Evolutionary conservation across 768 basidiomycete genomes (phyloP), one percentile per base, ranked within the genome.

Genomic region (Tricholoma furcatifolium): DNA sequence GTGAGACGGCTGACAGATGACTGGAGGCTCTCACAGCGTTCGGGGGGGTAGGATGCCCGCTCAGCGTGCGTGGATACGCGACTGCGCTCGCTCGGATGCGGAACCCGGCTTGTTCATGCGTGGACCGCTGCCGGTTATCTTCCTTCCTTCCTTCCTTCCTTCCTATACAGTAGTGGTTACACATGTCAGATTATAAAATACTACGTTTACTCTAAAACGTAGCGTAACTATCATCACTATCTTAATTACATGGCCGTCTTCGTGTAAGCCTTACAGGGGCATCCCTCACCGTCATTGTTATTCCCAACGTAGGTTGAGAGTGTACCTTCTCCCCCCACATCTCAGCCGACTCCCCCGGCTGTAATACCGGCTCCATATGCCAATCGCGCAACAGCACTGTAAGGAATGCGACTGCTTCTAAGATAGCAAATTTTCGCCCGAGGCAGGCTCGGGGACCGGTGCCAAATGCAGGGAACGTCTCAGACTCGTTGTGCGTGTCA

Each of bases 371-470:
- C 47, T 77, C 72, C 11, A 85, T 59, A 21, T 65, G 69, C 77
- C 76, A 84, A 39, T 83, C 82, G 15, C 78, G 70, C 23, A 83
- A 64, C 11, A 84, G 58, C 58, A 71, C 63, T 1, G 79, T 72
- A 20, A 84, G 70, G 68, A 83, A 79, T 47, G 72, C 74, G 18
- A 83, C 73, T 2, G 73, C 70, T 61, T 85, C 81, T 0, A 69
- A 72, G 2, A 70, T 69, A 1, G 83, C 78, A 56, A 85, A 84
- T 55, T 75, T 80, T 17, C 78, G 69, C 6, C 83, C 83, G 15
- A 83, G 64, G 51, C 83, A 85, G 7, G 71, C 69, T 18, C 81
- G 73, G 20, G 80, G 79, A 67, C 76, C 57, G 24, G 77, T 58
- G 55, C 79, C 74, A 63, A 81, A 79, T 6, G 73, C 76, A 3